Evolutionary conservation across 2,329 filamentous ascomycete genomes (phyloP), one percentile per base, ranked within the genome.

Genomic region (Neopestalotiopsis sp.): DNA sequence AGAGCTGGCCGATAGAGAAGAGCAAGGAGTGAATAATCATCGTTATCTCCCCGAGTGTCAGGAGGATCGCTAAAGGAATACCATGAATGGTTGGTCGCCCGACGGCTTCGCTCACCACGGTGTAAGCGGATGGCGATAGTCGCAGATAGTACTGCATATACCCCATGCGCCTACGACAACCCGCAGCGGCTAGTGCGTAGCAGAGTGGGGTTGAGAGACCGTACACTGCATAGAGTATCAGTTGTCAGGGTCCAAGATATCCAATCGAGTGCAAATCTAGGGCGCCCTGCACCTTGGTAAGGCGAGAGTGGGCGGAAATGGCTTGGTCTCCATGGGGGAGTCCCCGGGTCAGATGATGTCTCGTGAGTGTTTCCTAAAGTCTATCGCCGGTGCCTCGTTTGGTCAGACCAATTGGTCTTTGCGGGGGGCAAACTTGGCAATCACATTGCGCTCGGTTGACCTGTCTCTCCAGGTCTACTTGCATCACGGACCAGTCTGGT

Each of bases 161-260:
- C 30, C 28, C 59, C 65, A 67, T 67, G 65, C 65, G 65, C 34
- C 65, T 45, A 67, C 30, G 32, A 59, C 49, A 28, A 38, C 56
- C 65, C 32, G 40, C 65, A 67, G 65, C 38, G 40, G 65, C 58
- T 69, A 67, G 68, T 65, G 65, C 49, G 42, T 30, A 56, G 28
- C 65, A 28, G 42, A 64, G 64, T 67, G 68, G 65, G 65, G 68
- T 67, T 45, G 57, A 58, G 12, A n/a, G 65, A 67, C 38, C 34
- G 38, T 60, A 65, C 17, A 24, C 28, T 58, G 42, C 65, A 28
- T 28, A 2, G 24, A 28, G 59, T 60, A 57, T 69, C 65, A 67
- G 57, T 65, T 60, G 42, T 69, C 65, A 67, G 57, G 68, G 65
- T n/a, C 52, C 30, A 64, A 45, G 10, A 34, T 14, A 52, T 32